phyloP scores from a whole-genome alignment of 495 filamentous ascomycete species.

The Hyphodiscus hymeniophilus region DNA sequence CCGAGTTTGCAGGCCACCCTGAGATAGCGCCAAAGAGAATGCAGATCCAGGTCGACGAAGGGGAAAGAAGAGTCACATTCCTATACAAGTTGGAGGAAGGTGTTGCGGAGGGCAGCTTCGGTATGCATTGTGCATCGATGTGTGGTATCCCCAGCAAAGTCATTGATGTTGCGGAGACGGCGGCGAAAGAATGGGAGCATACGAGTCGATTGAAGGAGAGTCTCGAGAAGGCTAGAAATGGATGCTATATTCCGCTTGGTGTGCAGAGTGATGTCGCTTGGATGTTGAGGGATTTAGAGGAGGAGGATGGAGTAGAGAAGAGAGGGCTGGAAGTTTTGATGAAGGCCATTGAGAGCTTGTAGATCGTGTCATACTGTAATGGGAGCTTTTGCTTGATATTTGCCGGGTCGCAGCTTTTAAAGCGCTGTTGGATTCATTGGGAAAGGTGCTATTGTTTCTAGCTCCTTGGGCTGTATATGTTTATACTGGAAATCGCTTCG shows the following conservation, averaged over 20 bases:
- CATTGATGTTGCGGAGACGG: conserved; percentile 77
- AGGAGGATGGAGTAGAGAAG: conserved; percentile 31
- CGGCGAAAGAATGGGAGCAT: conserved; percentile 94
- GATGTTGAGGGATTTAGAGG: conserved; percentile 52
- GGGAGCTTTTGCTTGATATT: background rate
- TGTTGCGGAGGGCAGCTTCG: conserved; percentile 94
- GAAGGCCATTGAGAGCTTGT: conserved; percentile 66
- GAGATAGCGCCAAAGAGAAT: conserved; percentile 82
- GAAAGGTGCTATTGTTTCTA: background rate
- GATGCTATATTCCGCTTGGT: conserved; percentile 75
- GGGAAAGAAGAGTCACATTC: conserved; percentile 75
- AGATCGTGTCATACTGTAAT: background rate
- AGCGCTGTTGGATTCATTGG: background rate
- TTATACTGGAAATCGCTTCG: too few relatives aligned
- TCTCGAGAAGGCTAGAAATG: conserved; percentile 67
- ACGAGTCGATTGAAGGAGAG: conserved; percentile 84
- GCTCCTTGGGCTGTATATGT: too few relatives aligned
- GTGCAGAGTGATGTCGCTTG: conserved; percentile 88
- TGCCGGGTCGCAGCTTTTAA: background rate
- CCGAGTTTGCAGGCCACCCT: conserved; percentile 81
- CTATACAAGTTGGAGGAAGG: conserved; percentile 92
- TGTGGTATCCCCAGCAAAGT: conserved; percentile 83
- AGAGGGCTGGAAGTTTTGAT: conserved; percentile 60
- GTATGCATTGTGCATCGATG: conserved; percentile 99
- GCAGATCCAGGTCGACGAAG: conserved; percentile 91